phyloP scores from a whole-genome alignment of 2,329 filamentous ascomycete genomes.

The Xylariales sp. region DNA sequence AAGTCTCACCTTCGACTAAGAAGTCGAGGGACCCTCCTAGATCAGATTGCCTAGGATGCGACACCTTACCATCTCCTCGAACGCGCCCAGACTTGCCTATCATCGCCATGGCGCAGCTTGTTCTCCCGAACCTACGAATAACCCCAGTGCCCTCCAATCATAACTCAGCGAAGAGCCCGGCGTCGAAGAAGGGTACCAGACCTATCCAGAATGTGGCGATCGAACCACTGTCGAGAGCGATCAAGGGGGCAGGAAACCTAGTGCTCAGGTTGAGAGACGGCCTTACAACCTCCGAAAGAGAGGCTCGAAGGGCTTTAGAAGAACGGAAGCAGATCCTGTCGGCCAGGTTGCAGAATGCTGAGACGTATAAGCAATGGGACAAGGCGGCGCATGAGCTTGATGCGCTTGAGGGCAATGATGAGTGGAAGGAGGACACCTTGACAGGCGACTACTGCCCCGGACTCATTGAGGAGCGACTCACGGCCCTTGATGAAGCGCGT shows the following conservation, averaged over 20 bases:
- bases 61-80: not conserved
- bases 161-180: not conserved
- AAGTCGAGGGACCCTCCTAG: no score
- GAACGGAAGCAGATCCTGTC: constrained; percentile 60
- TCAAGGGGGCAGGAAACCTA: constrained; percentile 36
- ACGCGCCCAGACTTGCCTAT: not conserved
- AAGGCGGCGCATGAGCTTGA: constrained; percentile 73
- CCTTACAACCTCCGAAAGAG: constrained; percentile 45
- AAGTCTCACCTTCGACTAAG: no score
- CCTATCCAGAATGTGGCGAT: constrained; percentile 1
- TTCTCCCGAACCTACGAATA: constrained; percentile 6
- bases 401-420: constrained; percentile 70
- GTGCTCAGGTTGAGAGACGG: constrained; percentile 49
- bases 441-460: constrained; percentile 66
- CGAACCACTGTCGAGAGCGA: constrained; percentile 24
- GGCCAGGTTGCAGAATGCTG: constrained; percentile 62
- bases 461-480: constrained; percentile 65
- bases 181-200: not conserved
- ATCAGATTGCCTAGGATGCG: constrained; percentile 5
- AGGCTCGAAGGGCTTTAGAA: constrained; percentile 41
- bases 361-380: constrained; percentile 68
- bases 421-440: constrained; percentile 67
- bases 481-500: constrained; percentile 70
- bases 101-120: constrained; percentile 9
- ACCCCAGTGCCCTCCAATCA: constrained; percentile 3